Evolutionary conservation across 495 filamentous ascomycete species (phyloP), one percentile per base, ranked within the genome.

Genomic region (Penicillium steckii): DNA sequence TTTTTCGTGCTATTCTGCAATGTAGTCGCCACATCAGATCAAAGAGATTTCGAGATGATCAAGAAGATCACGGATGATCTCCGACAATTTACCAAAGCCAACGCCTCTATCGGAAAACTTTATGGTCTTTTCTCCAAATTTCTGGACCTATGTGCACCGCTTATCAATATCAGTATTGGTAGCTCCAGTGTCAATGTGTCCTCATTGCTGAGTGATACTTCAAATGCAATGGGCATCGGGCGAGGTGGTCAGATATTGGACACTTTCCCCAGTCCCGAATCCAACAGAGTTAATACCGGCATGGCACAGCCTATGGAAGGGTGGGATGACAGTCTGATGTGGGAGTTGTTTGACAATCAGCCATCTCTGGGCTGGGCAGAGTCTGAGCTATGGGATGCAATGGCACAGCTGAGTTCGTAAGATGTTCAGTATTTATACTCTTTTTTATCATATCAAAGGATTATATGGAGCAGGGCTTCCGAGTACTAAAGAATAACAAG

Each of bases 1-100:
- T 70, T 70, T 40, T 70, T 66, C 27, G 59, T 68, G 8, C 42
- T 70, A 1, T 70, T 70, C 37, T 70, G 67, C 32, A 70, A 70
- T 18, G 63, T 70, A 8, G 56, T 70, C 4, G 62, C 59, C 23
- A 63, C 65, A 30, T 64, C 63, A n/a, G 60, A 67, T 38, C 56
- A 53, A 13, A 47, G 57, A 41, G 67, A 70, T 40, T 69, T 60
- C 29, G 48, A 53, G 38, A 61, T 68, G 60, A 66, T 68, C 45
- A 55, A 56, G 12, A 59, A 55, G 1, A 64, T 64, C 37, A 66
- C 65, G 8, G 55, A 61, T 3, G 63, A 65, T 6, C 48, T 68
- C 4, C 53, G 52, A 22, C 66, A 57, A 40, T 69, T 69, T 37
- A 52, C 54, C 18, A 51, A 55, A 22, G 52, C 50, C 1, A 62